Percentiles rank a stretch among this genome's conserved stretches.
Conservation (phyloP, 1,284 basidiomycete species). For the Phaffia rhodozyma region DNA sequence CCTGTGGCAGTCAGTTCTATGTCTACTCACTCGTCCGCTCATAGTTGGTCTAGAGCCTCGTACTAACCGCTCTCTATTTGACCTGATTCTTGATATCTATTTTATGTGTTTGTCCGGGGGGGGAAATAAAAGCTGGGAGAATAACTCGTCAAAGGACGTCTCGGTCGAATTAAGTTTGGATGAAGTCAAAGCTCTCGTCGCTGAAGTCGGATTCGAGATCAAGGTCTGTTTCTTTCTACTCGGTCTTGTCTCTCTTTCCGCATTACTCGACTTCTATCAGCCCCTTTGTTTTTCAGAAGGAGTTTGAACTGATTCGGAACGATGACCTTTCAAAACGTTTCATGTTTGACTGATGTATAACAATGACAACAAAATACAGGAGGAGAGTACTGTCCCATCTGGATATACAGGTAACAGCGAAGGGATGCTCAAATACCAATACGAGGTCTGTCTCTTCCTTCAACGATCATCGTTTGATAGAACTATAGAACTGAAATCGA, state of each 20-base stretch:
- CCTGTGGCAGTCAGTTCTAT: constrained; percentile 57
- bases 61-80: no score
- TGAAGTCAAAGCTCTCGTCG: constrained; percentile 67
- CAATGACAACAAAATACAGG: constrained; percentile 42
- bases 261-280: constrained; percentile 1
- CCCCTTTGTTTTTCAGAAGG: not conserved
- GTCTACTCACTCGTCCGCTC: not conserved
- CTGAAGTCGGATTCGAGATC: constrained; percentile 69
- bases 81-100: not conserved
- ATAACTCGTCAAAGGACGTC: constrained; percentile 62
- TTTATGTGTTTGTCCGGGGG: not conserved
- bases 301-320: no score
- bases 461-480: no score
- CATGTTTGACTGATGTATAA: constrained; percentile 1
- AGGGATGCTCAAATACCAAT: constrained; percentile 79
- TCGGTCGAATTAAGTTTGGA: constrained; percentile 81
- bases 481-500: no score
- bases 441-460: constrained; percentile 44
- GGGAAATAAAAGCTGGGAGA: constrained; percentile 41
- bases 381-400: constrained; percentile 64
- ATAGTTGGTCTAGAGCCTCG: no score
- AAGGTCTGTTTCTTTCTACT: constrained; percentile 41
- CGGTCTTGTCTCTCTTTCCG: constrained; percentile 15
- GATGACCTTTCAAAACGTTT: no score
- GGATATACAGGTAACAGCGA: constrained; percentile 76